Evolutionary conservation across 805 yeast species (phyloP).

Genomic region (Suhomyces xylopsoci): DNA sequence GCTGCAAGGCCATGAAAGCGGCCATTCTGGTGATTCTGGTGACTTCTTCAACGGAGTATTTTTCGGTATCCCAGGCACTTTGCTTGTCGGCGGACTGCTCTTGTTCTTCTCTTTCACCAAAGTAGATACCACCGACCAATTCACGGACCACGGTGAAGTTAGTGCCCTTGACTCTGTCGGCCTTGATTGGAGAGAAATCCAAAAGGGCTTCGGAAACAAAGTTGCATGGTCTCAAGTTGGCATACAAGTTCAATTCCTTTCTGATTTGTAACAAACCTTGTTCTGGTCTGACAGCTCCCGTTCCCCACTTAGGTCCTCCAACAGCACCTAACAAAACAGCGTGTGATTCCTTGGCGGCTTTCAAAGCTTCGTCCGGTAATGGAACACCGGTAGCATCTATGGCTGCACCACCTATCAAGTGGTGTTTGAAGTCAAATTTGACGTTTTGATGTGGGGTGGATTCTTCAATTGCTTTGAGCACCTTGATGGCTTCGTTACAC

Average conservation of each 20-base stretch:
- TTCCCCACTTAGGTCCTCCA: conserved; percentile 99
- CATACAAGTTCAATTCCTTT: conserved; percentile 90
- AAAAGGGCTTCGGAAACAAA: conserved; percentile 83
- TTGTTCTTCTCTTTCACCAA: conserved; percentile 94
- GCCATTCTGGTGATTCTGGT: conserved; percentile 98
- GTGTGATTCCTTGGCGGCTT: conserved; percentile 80
- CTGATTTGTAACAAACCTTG: conserved; percentile 93
- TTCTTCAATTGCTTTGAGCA: conserved; percentile 71
- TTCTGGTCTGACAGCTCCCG: conserved; percentile 94
- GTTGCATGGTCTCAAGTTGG: conserved; percentile 95
- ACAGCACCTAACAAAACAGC: conserved; percentile 98
- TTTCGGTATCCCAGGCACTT: conserved; percentile 90
- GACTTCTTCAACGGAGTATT: conserved; percentile 87
- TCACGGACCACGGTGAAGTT: conserved; percentile 93
- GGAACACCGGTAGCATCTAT: conserved; percentile 96
- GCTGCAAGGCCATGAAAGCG: conserved; percentile 91
- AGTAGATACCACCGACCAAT: conserved; percentile 96
- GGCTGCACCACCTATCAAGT: conserved; percentile 96
- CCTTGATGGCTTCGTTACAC: conserved; percentile 87
- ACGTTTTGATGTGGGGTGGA: conserved; percentile 38
- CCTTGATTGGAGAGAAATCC: conserved; percentile 82
- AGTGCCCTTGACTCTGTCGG: conserved; percentile 84
- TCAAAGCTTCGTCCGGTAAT: conserved; percentile 78
- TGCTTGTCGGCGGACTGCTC: conserved; percentile 62
- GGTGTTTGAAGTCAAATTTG: conserved; percentile 74